These are phyloP conservation scores for Nelumbo lutea DNA, from an alignment of 164 flowering plant genomes.

Conservation along the genomic window DNA sequence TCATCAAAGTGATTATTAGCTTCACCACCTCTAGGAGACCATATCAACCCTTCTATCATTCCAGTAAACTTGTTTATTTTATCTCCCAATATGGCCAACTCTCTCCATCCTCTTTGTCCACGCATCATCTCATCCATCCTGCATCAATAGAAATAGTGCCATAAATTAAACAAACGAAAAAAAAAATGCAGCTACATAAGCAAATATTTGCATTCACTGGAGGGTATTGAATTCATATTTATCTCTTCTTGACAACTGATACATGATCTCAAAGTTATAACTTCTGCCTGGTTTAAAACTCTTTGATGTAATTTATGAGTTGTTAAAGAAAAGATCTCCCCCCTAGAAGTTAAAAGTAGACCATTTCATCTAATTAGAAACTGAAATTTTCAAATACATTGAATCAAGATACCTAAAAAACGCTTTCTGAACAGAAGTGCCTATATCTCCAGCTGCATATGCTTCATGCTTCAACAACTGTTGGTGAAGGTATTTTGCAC, in stretches of 20 bases:
- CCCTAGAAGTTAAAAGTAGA: neutral
- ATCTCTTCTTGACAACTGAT: neutral
- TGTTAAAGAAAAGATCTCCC: no score
- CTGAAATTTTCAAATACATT: neutral
- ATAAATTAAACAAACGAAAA: neutral
- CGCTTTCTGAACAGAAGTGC: conserved; percentile 74
- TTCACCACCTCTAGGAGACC: conserved; percentile 87
- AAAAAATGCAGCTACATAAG: conserved; percentile 1
- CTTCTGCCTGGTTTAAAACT: neutral
- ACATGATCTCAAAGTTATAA: neutral
- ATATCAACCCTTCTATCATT: conserved; percentile 93
- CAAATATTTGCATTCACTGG: neutral
- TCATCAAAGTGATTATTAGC: conserved; percentile 58
- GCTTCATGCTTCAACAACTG: conserved; percentile 87
- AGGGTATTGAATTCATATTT: neutral
- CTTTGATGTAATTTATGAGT: neutral
- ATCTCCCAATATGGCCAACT: conserved; percentile 86
- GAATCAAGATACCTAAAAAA: conserved; percentile 65
- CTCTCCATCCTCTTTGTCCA: conserved; percentile 99
- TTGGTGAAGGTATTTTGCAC: conserved; percentile 93
- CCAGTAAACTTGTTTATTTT: conserved; percentile 92
- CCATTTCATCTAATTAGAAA: neutral
- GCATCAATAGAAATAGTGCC: conserved; percentile 11
- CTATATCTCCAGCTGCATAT: conserved; percentile 77
- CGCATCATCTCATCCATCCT: conserved; percentile 99